phyloP scores from a whole-genome alignment of 495 filamentous ascomycete species.

The Tirmania nivea region DNA sequence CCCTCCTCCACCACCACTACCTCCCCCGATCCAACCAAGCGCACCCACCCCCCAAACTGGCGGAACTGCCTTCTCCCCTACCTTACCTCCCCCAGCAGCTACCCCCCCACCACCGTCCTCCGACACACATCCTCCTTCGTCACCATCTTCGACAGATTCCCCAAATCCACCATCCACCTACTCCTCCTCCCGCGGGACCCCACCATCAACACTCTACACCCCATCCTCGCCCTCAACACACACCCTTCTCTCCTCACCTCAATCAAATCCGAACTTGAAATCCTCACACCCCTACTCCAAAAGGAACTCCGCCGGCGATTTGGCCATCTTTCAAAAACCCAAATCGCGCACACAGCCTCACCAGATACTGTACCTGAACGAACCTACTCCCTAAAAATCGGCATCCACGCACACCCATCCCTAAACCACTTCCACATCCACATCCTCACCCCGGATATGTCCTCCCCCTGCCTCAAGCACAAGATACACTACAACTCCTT shows the following conservation, averaged over 20 bases:
- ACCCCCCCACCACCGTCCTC: constrained; percentile 39
- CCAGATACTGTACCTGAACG: constrained; percentile 1
- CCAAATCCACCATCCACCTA: constrained; percentile 65
- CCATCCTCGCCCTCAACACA: constrained; percentile 60
- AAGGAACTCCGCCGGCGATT: constrained; percentile 53
- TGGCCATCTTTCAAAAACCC: constrained; percentile 34
- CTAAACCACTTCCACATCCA: constrained; percentile 92
- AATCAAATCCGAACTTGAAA: not conserved
- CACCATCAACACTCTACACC: constrained; percentile 39
- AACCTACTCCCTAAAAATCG: constrained; percentile 41
- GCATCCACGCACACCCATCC: constrained; percentile 67
- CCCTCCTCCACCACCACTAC: not conserved
- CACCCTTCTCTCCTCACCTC: constrained; percentile 26
- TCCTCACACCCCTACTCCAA: constrained; percentile 31
- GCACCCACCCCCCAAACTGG: constrained; percentile 5
- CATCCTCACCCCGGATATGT: constrained; percentile 53
- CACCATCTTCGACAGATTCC: constrained; percentile 60
- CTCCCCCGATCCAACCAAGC: not conserved
- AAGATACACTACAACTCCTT: constrained; percentile 87
- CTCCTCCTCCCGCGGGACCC: constrained; percentile 64
- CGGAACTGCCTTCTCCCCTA: constrained; percentile 51
- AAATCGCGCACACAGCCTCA: too few species aligned
- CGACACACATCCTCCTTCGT: constrained; percentile 52
- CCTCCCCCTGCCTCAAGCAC: constrained; percentile 48
- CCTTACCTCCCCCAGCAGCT: constrained; percentile 42